Evolutionary conservation across 2,329 filamentous ascomycete genomes (phyloP).

Genomic region (Penicillium sclerotiorum): DNA sequence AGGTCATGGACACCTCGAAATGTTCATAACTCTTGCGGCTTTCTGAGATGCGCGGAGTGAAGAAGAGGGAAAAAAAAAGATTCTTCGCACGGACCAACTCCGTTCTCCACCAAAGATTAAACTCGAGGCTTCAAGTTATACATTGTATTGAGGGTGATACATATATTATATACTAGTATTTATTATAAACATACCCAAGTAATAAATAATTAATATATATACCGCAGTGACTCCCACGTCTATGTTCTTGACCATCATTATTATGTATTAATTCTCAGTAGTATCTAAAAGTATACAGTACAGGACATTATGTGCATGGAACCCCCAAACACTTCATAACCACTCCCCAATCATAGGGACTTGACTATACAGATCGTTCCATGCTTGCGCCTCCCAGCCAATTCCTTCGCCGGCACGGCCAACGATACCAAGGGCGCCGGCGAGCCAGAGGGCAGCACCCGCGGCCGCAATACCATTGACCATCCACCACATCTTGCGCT

Average conservation of each 20-base stretch:
- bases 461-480: conserved; percentile 67
- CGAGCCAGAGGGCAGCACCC: conserved; percentile 72
- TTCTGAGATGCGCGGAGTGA: not conserved
- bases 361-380: conserved; percentile 71
- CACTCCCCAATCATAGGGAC: conserved; percentile 61
- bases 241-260: too few relatives aligned
- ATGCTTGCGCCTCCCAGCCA: conserved; percentile 80
- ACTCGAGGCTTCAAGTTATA: too few relatives aligned
- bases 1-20: conserved; percentile 16
- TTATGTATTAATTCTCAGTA: conserved; percentile 4
- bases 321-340: conserved; percentile 38
- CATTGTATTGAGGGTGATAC: too few relatives aligned
- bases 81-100: conserved; percentile 24
- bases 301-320: conserved; percentile 6
- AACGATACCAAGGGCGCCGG: conserved; percentile 77
- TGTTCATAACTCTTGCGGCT: too few relatives aligned
- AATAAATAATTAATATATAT: not conserved
- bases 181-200: too few relatives aligned
- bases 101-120: too few relatives aligned
- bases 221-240: too few relatives aligned
- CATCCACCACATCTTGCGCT: conserved; percentile 68
- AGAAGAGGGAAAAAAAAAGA: conserved; percentile 20
- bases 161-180: too few relatives aligned
- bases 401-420: conserved; percentile 68
- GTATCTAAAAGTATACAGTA: conserved; percentile 3